Evolutionary conservation across 441 rosid species (phyloP).

Genomic region (Gossypium laxum): DNA sequence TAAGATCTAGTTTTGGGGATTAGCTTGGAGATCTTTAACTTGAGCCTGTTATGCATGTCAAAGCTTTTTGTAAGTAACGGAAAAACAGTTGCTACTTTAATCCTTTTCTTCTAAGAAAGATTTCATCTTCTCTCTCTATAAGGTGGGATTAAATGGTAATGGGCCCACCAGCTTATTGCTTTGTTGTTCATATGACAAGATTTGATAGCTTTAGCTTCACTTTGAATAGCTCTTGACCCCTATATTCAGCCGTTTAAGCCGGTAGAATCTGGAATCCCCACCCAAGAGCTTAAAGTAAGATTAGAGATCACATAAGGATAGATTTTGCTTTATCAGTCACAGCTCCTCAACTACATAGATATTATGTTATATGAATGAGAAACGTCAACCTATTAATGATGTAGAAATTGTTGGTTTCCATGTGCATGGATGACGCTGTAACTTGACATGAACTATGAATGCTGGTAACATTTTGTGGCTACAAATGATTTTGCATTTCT

Average conservation of each 20-base stretch:
- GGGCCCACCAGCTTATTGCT: background rate
- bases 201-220: background rate
- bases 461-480: constrained; percentile 3
- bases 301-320: background rate
- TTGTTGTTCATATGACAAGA: background rate
- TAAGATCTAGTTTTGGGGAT: constrained; percentile 47
- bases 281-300: background rate
- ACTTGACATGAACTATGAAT: constrained; percentile 8
- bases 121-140: background rate
- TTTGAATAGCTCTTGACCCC: background rate
- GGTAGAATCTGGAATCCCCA: background rate
- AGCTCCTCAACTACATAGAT: background rate
- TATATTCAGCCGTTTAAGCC: background rate
- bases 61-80: constrained; percentile 10
- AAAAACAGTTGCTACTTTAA: background rate
- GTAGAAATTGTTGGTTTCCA: constrained; percentile 2
- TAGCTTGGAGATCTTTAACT: constrained; percentile 30
- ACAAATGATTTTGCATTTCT: background rate
- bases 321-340: background rate
- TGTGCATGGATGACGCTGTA: constrained; percentile 21
- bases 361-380: background rate
- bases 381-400: background rate
- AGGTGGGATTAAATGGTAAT: background rate
- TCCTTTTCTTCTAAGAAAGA: background rate
- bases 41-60: constrained; percentile 15